phyloP scores from a whole-genome alignment of 345 rosid genomes.

The Tarenaya hassleriana region DNA sequence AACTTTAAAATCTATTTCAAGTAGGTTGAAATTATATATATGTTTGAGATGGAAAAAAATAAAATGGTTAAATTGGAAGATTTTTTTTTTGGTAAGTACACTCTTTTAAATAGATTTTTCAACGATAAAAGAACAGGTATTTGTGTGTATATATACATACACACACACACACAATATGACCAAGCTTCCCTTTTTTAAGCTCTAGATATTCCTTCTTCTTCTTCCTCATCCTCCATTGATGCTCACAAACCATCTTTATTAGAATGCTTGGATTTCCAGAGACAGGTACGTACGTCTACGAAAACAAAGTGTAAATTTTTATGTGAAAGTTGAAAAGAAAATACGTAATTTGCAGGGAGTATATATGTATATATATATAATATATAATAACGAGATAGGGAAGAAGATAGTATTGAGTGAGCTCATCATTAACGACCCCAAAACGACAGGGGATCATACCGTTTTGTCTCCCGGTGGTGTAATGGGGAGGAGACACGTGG shows the following conservation, averaged over 20 bases:
- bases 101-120: background rate
- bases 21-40: too few species aligned
- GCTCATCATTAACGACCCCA: slow-evolving; percentile 12
- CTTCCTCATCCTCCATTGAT: slow-evolving; percentile 27
- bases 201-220: slow-evolving; percentile 22
- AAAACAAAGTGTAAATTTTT: too few species aligned
- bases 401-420: slow-evolving; percentile 51
- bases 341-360: too few species aligned
- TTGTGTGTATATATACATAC: slow-evolving; percentile 10
- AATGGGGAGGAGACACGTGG: slow-evolving; percentile 46
- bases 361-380: too few species aligned
- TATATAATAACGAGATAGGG: slow-evolving; percentile 38
- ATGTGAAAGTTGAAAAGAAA: too few species aligned
- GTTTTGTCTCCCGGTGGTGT: slow-evolving; percentile 10
- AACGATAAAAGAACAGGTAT: too few species aligned
- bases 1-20: too few species aligned
- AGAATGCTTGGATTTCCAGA: slow-evolving; percentile 58
- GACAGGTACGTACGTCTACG: too few species aligned
- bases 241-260: slow-evolving; percentile 17
- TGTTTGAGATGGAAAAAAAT: too few species aligned
- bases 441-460: slow-evolving; percentile 28
- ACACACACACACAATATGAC: slow-evolving; percentile 21
- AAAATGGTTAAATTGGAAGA: too few species aligned
- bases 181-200: slow-evolving; percentile 32
- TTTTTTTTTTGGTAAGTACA: too few species aligned